Percentiles rank a stretch among this genome's conserved stretches.
These are phyloP conservation scores for Colletotrichum sidae DNA, from an alignment of 2,329 filamentous ascomycete genomes.

Conservation along the genomic window DNA sequence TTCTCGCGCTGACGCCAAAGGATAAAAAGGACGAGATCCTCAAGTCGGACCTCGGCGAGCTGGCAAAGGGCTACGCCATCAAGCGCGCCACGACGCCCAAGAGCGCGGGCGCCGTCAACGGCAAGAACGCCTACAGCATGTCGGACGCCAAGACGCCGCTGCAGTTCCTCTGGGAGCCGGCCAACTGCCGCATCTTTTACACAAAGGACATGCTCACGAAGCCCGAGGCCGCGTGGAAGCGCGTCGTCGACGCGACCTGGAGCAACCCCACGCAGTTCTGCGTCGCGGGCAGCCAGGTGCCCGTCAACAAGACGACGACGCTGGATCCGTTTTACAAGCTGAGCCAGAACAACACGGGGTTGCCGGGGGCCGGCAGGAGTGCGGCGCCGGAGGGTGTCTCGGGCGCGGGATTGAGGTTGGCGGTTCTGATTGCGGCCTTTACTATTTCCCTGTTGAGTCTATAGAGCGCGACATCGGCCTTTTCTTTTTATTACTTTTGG, in stretches of 20 bases:
- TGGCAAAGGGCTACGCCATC: slow-evolving; percentile 49
- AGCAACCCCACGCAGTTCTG: slow-evolving; percentile 45
- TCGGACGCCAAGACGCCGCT: slow-evolving; percentile 50
- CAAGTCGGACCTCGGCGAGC: slow-evolving; percentile 42
- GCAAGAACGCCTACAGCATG: slow-evolving; percentile 50
- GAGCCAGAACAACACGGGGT: slow-evolving; percentile 28
- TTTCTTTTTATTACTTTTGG: no score
- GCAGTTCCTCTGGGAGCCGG: slow-evolving; percentile 58
- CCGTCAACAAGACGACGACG: slow-evolving; percentile 34
- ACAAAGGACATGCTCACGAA: slow-evolving; percentile 54
- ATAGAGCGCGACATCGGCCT: background rate
- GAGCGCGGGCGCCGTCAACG: slow-evolving; percentile 46
- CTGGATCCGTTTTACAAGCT: slow-evolving; percentile 41
- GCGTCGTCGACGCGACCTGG: slow-evolving; percentile 51
- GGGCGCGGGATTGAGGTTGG: slow-evolving; percentile 17
- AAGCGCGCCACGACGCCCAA: slow-evolving; percentile 41
- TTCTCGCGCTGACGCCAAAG: slow-evolving; percentile 41
- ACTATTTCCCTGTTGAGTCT: slow-evolving; percentile 20
- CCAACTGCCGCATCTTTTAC: slow-evolving; percentile 61
- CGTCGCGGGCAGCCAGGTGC: slow-evolving; percentile 46
- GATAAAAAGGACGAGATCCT: slow-evolving; percentile 37
- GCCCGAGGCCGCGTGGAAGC: slow-evolving; percentile 55
- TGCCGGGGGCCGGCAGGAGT: background rate
- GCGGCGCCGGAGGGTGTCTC: slow-evolving; percentile 1
- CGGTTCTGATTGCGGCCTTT: slow-evolving; percentile 18